Evolutionary conservation across 2,329 filamentous ascomycete species (phyloP).

Genomic region (Trichoderma asperellum): DNA sequence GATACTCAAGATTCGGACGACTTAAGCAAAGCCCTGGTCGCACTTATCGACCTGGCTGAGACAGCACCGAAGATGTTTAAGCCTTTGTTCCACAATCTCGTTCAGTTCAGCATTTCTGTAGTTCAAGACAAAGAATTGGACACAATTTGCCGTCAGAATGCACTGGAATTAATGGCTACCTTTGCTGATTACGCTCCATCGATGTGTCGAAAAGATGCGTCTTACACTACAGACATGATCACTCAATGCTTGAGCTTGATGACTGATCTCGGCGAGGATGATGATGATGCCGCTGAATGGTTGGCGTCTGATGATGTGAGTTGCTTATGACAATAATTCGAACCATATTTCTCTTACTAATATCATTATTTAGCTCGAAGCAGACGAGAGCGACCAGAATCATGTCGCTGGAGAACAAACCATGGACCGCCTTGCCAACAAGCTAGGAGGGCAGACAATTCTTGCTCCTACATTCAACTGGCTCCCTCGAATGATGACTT

Average conservation of each 20-base stretch:
- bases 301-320: constrained; percentile 85
- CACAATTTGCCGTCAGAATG: constrained; percentile 89
- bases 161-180: constrained; percentile 94
- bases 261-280: constrained; percentile 93
- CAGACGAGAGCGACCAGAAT: constrained; percentile 95
- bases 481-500: constrained; percentile 97
- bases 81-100: constrained; percentile 86
- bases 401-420: constrained; percentile 97
- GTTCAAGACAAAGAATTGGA: constrained; percentile 95
- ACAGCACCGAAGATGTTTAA: constrained; percentile 98
- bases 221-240: constrained; percentile 94
- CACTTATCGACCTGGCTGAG: constrained; percentile 92
- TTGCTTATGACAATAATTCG: constrained; percentile 30
- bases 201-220: constrained; percentile 93
- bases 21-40: constrained; percentile 84
- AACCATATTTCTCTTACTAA: constrained; percentile 34
- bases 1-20: constrained; percentile 88
- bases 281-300: constrained; percentile 95
- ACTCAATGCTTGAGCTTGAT: constrained; percentile 97
- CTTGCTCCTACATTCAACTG: constrained; percentile 93
- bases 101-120: constrained; percentile 89
- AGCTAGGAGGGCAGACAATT: constrained; percentile 91
- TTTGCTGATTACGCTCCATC: constrained; percentile 93
- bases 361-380: constrained; percentile 67
- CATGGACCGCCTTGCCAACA: constrained; percentile 97